Evolutionary conservation across 345 rosid species (phyloP).

Genomic region (Odontarrhena argentea): DNA sequence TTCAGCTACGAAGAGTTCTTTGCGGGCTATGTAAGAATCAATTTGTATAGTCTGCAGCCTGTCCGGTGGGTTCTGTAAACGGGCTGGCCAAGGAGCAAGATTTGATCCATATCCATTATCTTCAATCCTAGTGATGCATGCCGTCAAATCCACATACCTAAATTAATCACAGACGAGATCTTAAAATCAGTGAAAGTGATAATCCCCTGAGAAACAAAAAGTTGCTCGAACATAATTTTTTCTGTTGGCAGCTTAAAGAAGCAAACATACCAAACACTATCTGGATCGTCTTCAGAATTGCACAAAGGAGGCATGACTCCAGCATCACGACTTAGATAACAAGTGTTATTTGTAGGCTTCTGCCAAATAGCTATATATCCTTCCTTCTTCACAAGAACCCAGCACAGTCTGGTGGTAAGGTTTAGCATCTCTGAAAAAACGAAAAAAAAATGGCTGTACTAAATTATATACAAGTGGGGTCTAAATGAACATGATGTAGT

Average conservation of each 20-base stretch:
- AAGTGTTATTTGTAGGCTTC: conserved; percentile 78
- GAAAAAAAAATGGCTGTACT: conserved; percentile 29
- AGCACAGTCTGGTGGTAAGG: conserved; percentile 85
- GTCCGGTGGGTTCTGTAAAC: conserved; percentile 79
- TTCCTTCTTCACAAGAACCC: conserved; percentile 92
- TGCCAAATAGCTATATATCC: conserved; percentile 95
- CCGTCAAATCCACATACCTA: conserved; percentile 85
- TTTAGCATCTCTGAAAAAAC: conserved; percentile 79
- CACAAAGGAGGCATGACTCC: conserved; percentile 76
- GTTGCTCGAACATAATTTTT: not conserved
- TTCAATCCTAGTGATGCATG: conserved; percentile 81
- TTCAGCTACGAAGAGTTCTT: conserved; percentile 86
- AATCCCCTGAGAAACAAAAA: conserved; percentile 23
- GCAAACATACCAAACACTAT: conserved; percentile 72
- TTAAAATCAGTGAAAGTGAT: conserved; percentile 11
- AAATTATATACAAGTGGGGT: conserved; percentile 4
- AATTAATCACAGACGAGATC: conserved; percentile 20
- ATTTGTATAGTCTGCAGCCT: conserved; percentile 85
- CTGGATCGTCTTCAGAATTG: conserved; percentile 76
- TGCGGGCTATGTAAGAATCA: conserved; percentile 87
- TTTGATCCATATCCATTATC: conserved; percentile 86
- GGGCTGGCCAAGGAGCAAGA: conserved; percentile 77
- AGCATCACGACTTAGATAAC: conserved; percentile 74
- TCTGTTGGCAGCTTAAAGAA: conserved; percentile 14
- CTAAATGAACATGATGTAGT: not conserved